phyloP scores from a whole-genome alignment of 2,329 filamentous ascomycete species.

The Ceratocystis cacaofunesta region DNA sequence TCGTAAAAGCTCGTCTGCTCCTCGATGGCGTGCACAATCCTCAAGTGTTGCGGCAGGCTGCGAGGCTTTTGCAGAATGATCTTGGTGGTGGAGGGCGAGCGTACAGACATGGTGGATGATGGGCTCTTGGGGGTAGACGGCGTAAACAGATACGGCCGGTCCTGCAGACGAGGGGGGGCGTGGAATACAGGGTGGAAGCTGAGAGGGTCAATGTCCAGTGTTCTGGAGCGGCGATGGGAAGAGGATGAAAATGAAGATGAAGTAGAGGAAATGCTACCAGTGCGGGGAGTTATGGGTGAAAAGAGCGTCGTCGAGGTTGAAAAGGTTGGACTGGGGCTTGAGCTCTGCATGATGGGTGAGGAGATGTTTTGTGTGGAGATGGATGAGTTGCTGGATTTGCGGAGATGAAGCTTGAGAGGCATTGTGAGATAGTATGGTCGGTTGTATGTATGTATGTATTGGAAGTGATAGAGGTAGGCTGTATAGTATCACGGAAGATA shows the following conservation, averaged over 20 bases:
- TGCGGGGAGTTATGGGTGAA: constrained; percentile 4
- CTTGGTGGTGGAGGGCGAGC: constrained; percentile 13
- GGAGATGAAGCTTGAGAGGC: constrained; percentile 12
- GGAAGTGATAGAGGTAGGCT: neutral
- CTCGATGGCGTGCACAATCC: constrained; percentile 15
- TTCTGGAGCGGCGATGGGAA: constrained; percentile 15
- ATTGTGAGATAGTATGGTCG: neutral
- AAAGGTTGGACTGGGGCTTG: constrained; percentile 9
- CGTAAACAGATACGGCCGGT: constrained; percentile 16
- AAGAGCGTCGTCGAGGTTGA: neutral
- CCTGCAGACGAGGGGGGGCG: constrained; percentile 16
- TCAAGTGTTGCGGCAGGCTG: constrained; percentile 13
- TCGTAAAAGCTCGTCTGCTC: constrained; percentile 9
- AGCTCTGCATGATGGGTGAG: constrained; percentile 11
- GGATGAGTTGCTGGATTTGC: constrained; percentile 13
- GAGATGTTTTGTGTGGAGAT: constrained; percentile 11
- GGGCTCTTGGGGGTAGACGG: constrained; percentile 8
- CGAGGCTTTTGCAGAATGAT: constrained; percentile 14
- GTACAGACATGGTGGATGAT: constrained; percentile 15
- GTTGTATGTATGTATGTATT: neutral
- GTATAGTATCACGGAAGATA: neutral
- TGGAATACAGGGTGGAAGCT: constrained; percentile 13
- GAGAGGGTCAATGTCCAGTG: constrained; percentile 17
- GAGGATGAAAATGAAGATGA: constrained; percentile 4
- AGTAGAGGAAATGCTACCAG: neutral